Percentiles rank a stretch among this genome's conserved stretches.
Conservation (phyloP, 805 yeast species). For the Brettanomyces sp. region DNA sequence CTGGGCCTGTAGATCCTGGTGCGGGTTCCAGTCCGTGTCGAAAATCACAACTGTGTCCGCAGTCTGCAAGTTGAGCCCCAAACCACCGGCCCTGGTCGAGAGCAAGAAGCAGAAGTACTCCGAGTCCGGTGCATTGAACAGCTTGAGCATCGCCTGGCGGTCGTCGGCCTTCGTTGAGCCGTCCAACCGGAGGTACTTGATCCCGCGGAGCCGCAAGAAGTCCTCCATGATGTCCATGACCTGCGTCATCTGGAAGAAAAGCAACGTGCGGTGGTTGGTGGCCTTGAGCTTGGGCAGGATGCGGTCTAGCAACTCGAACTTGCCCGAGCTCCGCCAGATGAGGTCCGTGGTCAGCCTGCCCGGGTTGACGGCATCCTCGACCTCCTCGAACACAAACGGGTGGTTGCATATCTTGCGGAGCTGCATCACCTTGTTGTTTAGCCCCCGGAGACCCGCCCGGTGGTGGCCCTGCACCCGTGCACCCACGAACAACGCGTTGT, state of each 20-base stretch:
- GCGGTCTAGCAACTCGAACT: slow-evolving; percentile 70
- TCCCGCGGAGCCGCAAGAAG: slow-evolving; percentile 52
- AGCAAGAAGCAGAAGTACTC: slow-evolving; percentile 71
- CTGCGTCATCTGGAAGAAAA: slow-evolving; percentile 84
- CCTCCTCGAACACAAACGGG: slow-evolving; percentile 81
- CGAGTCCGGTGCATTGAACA: slow-evolving; percentile 66
- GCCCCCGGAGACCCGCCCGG: slow-evolving; percentile 63
- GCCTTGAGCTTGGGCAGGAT: slow-evolving; percentile 67
- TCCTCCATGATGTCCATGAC: slow-evolving; percentile 90
- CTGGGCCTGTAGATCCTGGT: slow-evolving; percentile 85
- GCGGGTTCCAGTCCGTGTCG: slow-evolving; percentile 89
- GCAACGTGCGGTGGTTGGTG: slow-evolving; percentile 68
- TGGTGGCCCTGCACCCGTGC: slow-evolving; percentile 46
- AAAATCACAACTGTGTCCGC: slow-evolving; percentile 83
- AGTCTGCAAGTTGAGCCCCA: slow-evolving; percentile 77
- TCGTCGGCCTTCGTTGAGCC: slow-evolving; percentile 83
- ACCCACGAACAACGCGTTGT: slow-evolving; percentile 59
- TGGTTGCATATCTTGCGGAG: slow-evolving; percentile 78
- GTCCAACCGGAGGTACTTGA: slow-evolving; percentile 70
- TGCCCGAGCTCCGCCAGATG: slow-evolving; percentile 72
- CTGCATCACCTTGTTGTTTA: slow-evolving; percentile 80
- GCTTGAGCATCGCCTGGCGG: slow-evolving; percentile 63
- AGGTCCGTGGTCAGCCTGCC: slow-evolving; percentile 51
- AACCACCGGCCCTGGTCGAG: slow-evolving; percentile 85
- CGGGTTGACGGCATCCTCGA: slow-evolving; percentile 63